Conservation (phyloP, 805 yeast genomes). For the Wickerhamomyces mucosus region DNA sequence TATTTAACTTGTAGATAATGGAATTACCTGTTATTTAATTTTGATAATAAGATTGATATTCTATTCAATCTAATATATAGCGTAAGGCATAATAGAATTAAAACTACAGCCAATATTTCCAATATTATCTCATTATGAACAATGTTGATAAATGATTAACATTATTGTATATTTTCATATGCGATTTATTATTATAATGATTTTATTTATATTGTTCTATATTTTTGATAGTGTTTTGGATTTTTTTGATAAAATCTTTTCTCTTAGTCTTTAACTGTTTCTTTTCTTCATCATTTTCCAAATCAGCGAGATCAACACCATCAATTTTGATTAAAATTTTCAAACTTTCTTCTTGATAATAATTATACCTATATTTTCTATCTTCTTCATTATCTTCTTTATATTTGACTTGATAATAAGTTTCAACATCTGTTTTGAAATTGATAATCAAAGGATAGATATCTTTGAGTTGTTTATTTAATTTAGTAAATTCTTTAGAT, state of each 20-base stretch:
- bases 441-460: neutral
- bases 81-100: too few relatives aligned
- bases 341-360: constrained; percentile 57
- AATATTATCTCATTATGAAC: too few relatives aligned
- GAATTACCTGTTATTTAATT: too few relatives aligned
- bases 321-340: constrained; percentile 61
- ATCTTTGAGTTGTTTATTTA: neutral
- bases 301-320: constrained; percentile 35
- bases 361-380: constrained; percentile 39
- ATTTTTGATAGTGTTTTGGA: constrained; percentile 29
- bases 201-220: neutral
- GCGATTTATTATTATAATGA: too few relatives aligned
- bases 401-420: neutral
- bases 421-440: neutral
- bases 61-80: too few relatives aligned
- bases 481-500: neutral
- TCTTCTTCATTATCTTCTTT: constrained; percentile 10
- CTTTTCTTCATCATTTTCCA: constrained; percentile 29
- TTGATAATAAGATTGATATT: too few relatives aligned
- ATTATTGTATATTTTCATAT: too few relatives aligned
- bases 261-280: constrained; percentile 45
- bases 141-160: too few relatives aligned
- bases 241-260: constrained; percentile 46
- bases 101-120: too few relatives aligned
- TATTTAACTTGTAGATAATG: too few relatives aligned